Evolutionary conservation across 1,139 yeast genomes (phyloP), one percentile per base, ranked within the genome.

Genomic region (Maudiozyma humilis): DNA sequence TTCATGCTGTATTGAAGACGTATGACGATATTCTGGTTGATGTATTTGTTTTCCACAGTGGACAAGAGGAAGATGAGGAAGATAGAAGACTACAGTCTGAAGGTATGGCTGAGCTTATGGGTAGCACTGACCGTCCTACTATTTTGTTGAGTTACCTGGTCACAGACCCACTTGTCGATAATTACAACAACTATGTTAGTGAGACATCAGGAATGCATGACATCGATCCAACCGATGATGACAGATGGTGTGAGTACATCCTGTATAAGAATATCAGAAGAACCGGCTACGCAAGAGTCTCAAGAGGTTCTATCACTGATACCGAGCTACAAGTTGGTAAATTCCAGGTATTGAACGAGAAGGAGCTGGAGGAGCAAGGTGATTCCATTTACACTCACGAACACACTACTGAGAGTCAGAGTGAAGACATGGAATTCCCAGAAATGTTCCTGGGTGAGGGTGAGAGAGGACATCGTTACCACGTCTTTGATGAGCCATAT

Each of bases 191-290:
- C 1, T 88, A 87, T 64, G 95, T 89, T 15, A 81, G 95, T 56
- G 83, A 82, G 43, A 66, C 70, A 53, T 80, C 93, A 1, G 82
- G 95, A 38, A 86, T 91, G 91, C 78, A 81, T 55, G 98, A 91
- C 63, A 88, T 91, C 53, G 98, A 91, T 62, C 82, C 89, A 42
- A 72, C 83, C 10, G 98, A 91, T 63, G 86, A 93, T 83, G 98
- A 91, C 62, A 78, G 98, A 68, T 91, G 98, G 98, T 91, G 98
- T 68, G 95, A 91, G 67, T 91, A 91, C 66, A 88, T 91, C 50
- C 69, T 91, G 53, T 91, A 83, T 74, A 84, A 91, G 63, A 82
- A 83, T 48, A 69, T 91, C 65, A 82, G 79, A 63, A 83, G 96
- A 64, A 79, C 85, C 2, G 97, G 95, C 1, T 91, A 91, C 62